Conservation (phyloP, 1,139 yeast genomes). For the Nakaseomyces delphensis region DNA sequence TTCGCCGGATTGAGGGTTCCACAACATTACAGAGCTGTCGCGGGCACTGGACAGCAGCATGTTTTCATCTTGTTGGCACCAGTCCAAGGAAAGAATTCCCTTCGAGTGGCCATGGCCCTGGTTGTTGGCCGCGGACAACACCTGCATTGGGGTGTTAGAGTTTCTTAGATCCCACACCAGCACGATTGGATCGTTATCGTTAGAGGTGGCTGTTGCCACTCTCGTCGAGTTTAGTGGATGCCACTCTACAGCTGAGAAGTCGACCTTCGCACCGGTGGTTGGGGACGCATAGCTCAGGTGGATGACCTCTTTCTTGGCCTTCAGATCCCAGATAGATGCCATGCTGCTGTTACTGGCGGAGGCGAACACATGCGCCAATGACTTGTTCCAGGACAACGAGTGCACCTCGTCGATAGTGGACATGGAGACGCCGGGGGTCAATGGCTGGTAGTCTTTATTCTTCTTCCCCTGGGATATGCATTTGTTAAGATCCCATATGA, state of each 20-base stretch:
- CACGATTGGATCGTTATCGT: slow-evolving; percentile 72
- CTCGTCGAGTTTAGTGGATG: slow-evolving; percentile 78
- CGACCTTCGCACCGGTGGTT: slow-evolving; percentile 40
- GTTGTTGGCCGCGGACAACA: slow-evolving; percentile 33
- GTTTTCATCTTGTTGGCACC: slow-evolving; percentile 81
- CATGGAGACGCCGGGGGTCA: slow-evolving; percentile 68
- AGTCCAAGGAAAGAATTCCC: slow-evolving; percentile 84
- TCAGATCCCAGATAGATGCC: slow-evolving; percentile 91
- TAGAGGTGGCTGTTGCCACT: slow-evolving; percentile 78
- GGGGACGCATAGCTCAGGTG: slow-evolving; percentile 62
- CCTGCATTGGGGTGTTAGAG: slow-evolving; percentile 75
- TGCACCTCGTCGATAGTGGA: slow-evolving; percentile 78
- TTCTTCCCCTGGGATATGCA: slow-evolving; percentile 22
- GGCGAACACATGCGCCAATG: slow-evolving; percentile 81
- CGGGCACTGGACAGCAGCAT: slow-evolving; percentile 82
- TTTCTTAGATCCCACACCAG: slow-evolving; percentile 92
- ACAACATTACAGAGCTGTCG: slow-evolving; percentile 76
- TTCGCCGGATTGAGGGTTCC: slow-evolving; percentile 73
- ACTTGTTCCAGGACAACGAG: slow-evolving; percentile 82
- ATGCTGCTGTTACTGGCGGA: slow-evolving; percentile 75
- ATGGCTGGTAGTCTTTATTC: slow-evolving; percentile 40
- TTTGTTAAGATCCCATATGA: slow-evolving; percentile 77
- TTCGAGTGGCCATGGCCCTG: slow-evolving; percentile 58
- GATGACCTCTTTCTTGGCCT: slow-evolving; percentile 77
- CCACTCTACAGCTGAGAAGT: slow-evolving; percentile 72